Evolutionary conservation across 2,329 filamentous ascomycete genomes (phyloP), one percentile per base, ranked within the genome.

Genomic region (Diaporthe nobilis): DNA sequence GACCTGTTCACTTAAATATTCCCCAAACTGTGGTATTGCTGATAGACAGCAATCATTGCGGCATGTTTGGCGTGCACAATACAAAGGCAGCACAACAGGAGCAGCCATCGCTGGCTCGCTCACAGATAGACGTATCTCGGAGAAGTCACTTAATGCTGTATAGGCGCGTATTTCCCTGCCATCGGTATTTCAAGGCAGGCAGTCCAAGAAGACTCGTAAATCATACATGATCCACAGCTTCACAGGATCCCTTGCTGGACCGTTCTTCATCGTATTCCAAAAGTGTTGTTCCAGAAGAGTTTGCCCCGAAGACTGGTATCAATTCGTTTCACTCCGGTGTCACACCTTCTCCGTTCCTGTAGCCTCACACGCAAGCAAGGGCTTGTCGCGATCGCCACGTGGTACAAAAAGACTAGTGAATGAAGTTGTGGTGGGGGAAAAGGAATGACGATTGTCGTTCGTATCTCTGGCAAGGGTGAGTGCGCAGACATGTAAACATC

Each of bases 401-500:
- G 34, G 63, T n/a, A 34, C 44, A 37, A n/a, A 63, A 49, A 22
- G 17, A 28, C 34, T n/a, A 55, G 68, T 17, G 15, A 51, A 61
- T 44, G 37, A 61, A 47, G 39, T 20, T 39, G 61, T 28, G 13
- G 34, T 28, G 42, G n/a, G n/a, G 20, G 22, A 57, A 47, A 61
- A 67, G 4, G 4, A n/a, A 42, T 22, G 34, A 42, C 17, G 15
- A 60, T 25, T 34, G 15, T 49, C 22, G 28, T 51, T 47, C 42
- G 49, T 49, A 42, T 55, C 17, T 57, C 49, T 65, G 28, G 25
- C 31, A 44, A 63, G 39, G 55, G 47, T 34, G 57, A 71, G 31
- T 49, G 49, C 17, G 31, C 22, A 58, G 17, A 25, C 49, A 77
- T 80, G 76, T 84, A 79, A 82, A 83, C 83, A 78, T 85, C 78